A percentile compares a stretch with the other conserved stretches of the same genome.
Conservation (phyloP, 495 filamentous ascomycete genomes). For the Neurospora tetraspora region DNA sequence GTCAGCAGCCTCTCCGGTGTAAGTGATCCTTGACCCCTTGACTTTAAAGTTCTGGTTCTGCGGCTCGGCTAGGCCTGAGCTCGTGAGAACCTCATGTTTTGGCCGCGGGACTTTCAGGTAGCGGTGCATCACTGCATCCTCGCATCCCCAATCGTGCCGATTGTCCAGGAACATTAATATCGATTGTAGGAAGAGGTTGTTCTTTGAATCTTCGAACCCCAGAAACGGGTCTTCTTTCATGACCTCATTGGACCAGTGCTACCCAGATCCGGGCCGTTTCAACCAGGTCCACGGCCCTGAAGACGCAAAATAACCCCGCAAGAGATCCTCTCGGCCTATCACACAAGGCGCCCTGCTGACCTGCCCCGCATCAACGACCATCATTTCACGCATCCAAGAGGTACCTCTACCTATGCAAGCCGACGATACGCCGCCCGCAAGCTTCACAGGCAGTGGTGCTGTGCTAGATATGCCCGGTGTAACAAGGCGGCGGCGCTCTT, state of each 20-base stretch:
- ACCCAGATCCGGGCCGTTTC: constrained; percentile 23
- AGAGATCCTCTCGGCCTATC: constrained; percentile 4
- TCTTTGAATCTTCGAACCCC: not conserved
- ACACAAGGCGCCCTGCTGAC: constrained; percentile 1
- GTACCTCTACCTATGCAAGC: constrained; percentile 2
- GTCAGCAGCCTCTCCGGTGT: not conserved
- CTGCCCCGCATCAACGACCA: constrained; percentile 5
- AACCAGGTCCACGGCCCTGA: constrained; percentile 2
- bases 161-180: not conserved
- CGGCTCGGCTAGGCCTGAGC: not conserved
- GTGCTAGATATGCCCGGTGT: not conserved
- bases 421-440: constrained; percentile 21
- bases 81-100: not conserved
- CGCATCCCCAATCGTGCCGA: not conserved
- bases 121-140: not conserved
- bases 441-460: constrained; percentile 3
- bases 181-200: not conserved
- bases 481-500: not conserved
- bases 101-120: not conserved
- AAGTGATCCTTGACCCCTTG: not conserved
- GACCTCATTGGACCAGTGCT: constrained; percentile 14
- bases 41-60: not conserved
- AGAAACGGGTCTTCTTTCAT: constrained; percentile 3
- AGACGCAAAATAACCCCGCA: constrained; percentile 10
- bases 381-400: constrained; percentile 1